A percentile compares a stretch with the other conserved stretches of the same genome.
Evolutionary conservation across 2,329 filamentous ascomycete genomes (phyloP).

Genomic region (Fusarium nematophilum): DNA sequence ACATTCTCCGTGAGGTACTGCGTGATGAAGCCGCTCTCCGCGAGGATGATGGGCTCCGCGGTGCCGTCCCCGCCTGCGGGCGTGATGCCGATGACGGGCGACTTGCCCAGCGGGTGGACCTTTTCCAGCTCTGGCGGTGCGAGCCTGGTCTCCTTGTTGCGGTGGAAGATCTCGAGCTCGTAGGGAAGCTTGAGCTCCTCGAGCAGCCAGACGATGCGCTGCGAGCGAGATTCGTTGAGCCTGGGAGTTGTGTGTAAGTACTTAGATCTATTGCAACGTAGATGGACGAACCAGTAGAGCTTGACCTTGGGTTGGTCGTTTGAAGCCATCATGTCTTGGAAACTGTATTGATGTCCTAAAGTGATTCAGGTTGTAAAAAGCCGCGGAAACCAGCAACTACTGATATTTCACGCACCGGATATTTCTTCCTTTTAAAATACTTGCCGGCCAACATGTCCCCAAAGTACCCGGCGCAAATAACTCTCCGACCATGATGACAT

Average conservation of each 20-base stretch:
- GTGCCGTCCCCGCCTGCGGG: constrained; percentile 46
- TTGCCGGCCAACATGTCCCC: constrained; percentile 20
- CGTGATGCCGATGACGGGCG: constrained; percentile 79
- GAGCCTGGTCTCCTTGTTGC: constrained; percentile 68
- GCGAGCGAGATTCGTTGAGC: constrained; percentile 85
- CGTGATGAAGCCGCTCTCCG: constrained; percentile 83
- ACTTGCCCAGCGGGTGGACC: constrained; percentile 88
- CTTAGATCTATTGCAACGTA: not conserved
- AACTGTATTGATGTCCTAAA: not conserved
- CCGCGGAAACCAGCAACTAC: not conserved
- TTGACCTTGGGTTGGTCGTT: constrained; percentile 64
- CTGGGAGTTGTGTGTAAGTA: constrained; percentile 58
- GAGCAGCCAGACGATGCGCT: constrained; percentile 86
- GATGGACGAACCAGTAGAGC: constrained; percentile 68
- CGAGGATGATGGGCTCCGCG: constrained; percentile 70
- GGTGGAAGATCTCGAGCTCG: constrained; percentile 82
- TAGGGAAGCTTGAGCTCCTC: constrained; percentile 85
- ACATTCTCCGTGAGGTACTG: constrained; percentile 83
- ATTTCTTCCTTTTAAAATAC: constrained; percentile 14
- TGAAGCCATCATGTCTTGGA: constrained; percentile 36
- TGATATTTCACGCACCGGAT: not conserved
- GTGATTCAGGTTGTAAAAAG: not conserved
- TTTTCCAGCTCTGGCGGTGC: constrained; percentile 82
- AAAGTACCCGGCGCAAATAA: constrained; percentile 28
- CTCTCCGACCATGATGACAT: constrained; percentile 27